Evolutionary conservation across 2,329 filamentous ascomycete species (phyloP).

Genomic region (Ramichloridium luteum): DNA sequence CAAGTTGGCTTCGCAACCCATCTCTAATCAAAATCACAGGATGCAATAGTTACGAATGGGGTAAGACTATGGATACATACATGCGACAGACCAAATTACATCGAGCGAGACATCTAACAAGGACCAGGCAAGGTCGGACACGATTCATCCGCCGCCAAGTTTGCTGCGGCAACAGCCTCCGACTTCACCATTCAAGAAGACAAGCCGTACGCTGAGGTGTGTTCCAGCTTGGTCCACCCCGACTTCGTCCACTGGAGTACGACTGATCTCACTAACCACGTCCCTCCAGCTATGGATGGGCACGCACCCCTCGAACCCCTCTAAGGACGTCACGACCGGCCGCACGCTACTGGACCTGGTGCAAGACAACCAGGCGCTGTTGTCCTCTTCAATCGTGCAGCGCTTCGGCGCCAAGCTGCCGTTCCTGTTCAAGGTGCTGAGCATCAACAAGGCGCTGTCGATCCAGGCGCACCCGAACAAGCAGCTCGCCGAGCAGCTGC

Average conservation of each 20-base stretch:
- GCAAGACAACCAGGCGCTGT: conserved; percentile 70
- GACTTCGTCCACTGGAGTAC: no score
- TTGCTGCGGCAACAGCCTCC: conserved; percentile 71
- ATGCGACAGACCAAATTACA: not conserved
- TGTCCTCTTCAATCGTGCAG: conserved; percentile 59
- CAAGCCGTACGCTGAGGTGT: conserved; percentile 87
- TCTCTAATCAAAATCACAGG: no score
- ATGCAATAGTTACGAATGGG: conserved; percentile 98
- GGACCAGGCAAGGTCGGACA: conserved; percentile 66
- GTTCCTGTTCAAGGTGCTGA: conserved; percentile 96
- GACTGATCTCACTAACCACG: no score
- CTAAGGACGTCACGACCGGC: conserved; percentile 73
- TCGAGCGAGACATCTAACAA: conserved; percentile 10
- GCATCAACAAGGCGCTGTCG: conserved; percentile 87
- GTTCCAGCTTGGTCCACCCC: no score
- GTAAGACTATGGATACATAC: conserved; percentile 28
- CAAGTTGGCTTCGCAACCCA: conserved; percentile 3
- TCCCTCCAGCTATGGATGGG: conserved; percentile 95
- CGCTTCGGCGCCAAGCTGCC: conserved; percentile 74
- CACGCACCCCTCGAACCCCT: conserved; percentile 90
- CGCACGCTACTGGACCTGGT: conserved; percentile 79
- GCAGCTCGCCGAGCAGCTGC: conserved; percentile 79
- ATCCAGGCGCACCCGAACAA: conserved; percentile 70
- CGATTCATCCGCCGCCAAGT: conserved; percentile 78
- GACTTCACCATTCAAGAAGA: conserved; percentile 69